Evolutionary conservation across 345 rosid genomes (phyloP), one percentile per base, ranked within the genome.

Genomic region (Aegle marmelos): DNA sequence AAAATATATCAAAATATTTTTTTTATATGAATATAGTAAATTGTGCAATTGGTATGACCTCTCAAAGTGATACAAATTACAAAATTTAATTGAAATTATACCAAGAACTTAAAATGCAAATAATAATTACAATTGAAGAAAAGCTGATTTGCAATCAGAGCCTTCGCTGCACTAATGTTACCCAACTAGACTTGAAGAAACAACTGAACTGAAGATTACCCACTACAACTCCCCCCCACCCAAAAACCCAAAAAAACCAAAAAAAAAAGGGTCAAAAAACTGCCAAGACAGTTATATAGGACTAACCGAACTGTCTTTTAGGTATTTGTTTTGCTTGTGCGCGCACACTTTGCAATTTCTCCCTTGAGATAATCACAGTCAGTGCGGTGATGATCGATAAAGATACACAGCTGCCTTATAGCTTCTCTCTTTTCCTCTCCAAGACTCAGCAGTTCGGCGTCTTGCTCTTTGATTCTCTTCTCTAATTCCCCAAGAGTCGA

Each of bases 341-440:
- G 77, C 58, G 79, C 84, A 73, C 76, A 79, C 71, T 81, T 86
- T 17, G 85, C 82, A 45, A 94, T 83, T 28, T 79, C 79, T 31
- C 84, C 86, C 85, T 86, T 87, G 58, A 93, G 93, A 79, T 84
- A 48, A 72, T 91, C 78, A 33, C 83, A 85, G 22, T 91, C 89
- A 61, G 72, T 79, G 36, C 90, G 84, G 81, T 96, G 97, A 83
- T 96, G 89, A 68, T 96, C 99, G 31, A 89, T 85, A 88, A 86
- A 83, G 64, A 91, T 5, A 76, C 91, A 88, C 13, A 91, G 88
- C 82, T 91, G 92, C 81, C 92, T 86, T 73, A 91, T 91, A 62
- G 91, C 96, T 82, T 91, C 96, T 79, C 88, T 87, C 82, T 91
- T 97, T 86, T 90, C 92, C 71, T 92, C 98, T 13, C 88, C 95